phyloP scores from a whole-genome alignment of 169 alveolate genomes.

The Babesia ovis region DNA sequence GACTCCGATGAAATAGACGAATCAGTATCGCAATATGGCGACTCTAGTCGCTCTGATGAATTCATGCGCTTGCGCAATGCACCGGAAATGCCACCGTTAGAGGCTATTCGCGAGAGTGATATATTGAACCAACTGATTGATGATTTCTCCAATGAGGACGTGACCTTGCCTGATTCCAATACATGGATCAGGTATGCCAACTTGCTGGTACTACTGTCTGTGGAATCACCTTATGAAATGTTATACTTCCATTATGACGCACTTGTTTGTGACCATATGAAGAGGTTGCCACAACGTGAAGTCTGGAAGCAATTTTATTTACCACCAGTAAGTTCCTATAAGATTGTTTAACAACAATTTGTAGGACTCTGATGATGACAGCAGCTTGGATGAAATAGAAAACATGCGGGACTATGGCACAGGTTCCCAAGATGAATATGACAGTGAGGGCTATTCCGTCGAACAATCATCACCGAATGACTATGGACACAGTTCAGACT shows the following conservation, averaged over 20 bases:
- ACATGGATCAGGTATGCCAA: slow-evolving; percentile 65
- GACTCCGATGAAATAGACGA: slow-evolving; percentile 34
- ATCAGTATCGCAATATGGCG: slow-evolving; percentile 69
- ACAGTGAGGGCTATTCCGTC: slow-evolving; percentile 10
- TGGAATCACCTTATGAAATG: slow-evolving; percentile 66
- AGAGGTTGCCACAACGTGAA: slow-evolving; percentile 60
- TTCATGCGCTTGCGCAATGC: slow-evolving; percentile 64
- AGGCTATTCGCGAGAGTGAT: slow-evolving; percentile 67
- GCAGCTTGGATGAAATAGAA: slow-evolving; percentile 50
- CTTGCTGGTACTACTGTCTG: slow-evolving; percentile 58
- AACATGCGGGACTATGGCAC: slow-evolving; percentile 41
- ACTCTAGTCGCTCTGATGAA: slow-evolving; percentile 38
- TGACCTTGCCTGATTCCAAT: slow-evolving; percentile 35
- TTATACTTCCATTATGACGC: slow-evolving; percentile 65
- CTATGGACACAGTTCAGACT: neutral
- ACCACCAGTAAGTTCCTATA: slow-evolving; percentile 17
- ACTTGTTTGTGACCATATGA: slow-evolving; percentile 44
- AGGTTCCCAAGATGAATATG: neutral
- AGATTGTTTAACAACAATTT: neutral
- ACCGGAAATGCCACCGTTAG: slow-evolving; percentile 73
- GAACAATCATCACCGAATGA: neutral
- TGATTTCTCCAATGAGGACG: slow-evolving; percentile 53
- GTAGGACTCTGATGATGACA: slow-evolving; percentile 50
- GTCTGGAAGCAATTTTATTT: slow-evolving; percentile 67
- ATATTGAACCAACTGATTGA: slow-evolving; percentile 48